phyloP scores from a whole-genome alignment of 371 early-diverging fungal species.

The Nematocida displodere region DNA sequence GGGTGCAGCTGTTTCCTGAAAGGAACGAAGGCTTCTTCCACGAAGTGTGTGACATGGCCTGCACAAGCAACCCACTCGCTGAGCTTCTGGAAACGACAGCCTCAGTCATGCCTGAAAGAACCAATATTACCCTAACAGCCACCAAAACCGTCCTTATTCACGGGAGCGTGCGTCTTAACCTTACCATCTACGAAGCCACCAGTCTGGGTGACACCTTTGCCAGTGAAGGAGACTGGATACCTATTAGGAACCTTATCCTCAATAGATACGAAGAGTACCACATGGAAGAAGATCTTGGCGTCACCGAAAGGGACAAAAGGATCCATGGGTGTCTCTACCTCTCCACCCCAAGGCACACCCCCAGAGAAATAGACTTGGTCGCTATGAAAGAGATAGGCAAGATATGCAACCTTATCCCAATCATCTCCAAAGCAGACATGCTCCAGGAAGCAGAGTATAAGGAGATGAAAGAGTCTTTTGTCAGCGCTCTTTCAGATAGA shows the following conservation, averaged over 20 bases:
- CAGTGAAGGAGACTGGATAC: conserved; percentile 48
- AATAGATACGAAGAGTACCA: conserved; percentile 58
- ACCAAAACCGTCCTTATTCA: conserved; percentile 24
- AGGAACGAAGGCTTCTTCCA: conserved; percentile 33
- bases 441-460: conserved; percentile 46
- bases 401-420: conserved; percentile 60
- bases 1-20: conserved; percentile 65
- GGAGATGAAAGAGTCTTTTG: conserved; percentile 33
- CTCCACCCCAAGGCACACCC: conserved; percentile 43
- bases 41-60: conserved; percentile 49
- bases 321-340: conserved; percentile 62
- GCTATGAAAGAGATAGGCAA: conserved; percentile 61
- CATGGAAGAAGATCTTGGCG: conserved; percentile 52
- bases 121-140: conserved; percentile 14
- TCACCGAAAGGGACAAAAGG: conserved; percentile 55
- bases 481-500: conserved; percentile 20
- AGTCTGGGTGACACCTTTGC: conserved; percentile 57
- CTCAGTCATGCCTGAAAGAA: background rate
- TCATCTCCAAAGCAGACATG: conserved; percentile 61
- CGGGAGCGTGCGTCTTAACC: conserved; percentile 46
- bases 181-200: conserved; percentile 60
- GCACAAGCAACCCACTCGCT: conserved; percentile 40
- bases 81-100: conserved; percentile 1
- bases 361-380: conserved; percentile 53
- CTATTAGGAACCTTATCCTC: conserved; percentile 51